Evolutionary conservation across 2,329 filamentous ascomycete species (phyloP).

Genomic region (Calonectria ilicicola): DNA sequence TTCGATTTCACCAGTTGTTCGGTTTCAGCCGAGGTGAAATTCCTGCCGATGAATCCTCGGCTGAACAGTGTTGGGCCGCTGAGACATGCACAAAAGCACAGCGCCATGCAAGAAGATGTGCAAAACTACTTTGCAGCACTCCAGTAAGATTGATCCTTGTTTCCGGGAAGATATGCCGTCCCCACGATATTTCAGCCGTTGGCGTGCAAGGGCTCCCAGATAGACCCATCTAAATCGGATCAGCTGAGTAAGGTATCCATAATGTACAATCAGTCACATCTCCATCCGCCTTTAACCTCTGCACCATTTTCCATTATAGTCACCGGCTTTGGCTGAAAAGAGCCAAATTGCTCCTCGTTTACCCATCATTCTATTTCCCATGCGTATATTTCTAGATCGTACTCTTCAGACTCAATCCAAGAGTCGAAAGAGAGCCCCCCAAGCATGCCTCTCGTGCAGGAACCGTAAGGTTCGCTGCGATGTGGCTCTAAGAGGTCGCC

Average conservation of each 20-base stretch:
- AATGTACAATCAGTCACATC: not conserved
- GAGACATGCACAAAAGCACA: not conserved
- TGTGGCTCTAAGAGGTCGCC: slow-evolving; percentile 58
- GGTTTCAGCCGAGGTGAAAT: slow-evolving; percentile 1
- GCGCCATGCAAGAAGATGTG: not conserved
- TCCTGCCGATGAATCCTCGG: not conserved
- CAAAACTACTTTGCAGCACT: not conserved
- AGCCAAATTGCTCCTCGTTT: not conserved
- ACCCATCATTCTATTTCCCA: not conserved
- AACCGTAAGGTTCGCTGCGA: slow-evolving; percentile 63
- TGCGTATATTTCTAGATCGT: not conserved
- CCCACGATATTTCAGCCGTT: not conserved
- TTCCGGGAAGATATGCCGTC: not conserved
- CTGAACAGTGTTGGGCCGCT: not conserved
- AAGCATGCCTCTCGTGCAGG: slow-evolving; percentile 61
- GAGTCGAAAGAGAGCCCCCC: slow-evolving; percentile 33
- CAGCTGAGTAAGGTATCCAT: not conserved
- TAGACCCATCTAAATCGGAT: not conserved
- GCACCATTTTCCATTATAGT: not conserved
- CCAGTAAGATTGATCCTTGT: not conserved
- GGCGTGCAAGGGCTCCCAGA: not conserved
- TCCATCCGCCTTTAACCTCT: not conserved
- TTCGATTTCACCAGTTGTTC: not conserved
- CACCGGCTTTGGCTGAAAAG: not conserved
- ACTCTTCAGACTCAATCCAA: not conserved